These are phyloP conservation scores for Fonsecaea multimorphosa DNA, from an alignment of 2,329 filamentous ascomycete species.

Conservation along the genomic window DNA sequence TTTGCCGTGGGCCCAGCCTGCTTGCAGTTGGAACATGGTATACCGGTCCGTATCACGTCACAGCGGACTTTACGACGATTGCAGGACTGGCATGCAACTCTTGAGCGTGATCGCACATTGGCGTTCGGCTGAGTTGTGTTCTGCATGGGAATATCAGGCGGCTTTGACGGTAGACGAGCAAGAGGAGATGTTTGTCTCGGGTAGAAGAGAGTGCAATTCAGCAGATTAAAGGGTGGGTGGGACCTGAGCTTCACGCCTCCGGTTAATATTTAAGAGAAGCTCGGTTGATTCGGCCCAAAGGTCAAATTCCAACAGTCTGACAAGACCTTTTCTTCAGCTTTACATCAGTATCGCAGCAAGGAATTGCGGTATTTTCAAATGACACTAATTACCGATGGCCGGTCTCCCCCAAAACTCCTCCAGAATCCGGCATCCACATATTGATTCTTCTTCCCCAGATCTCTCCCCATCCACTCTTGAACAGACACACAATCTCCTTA, in stretches of 20 bases:
- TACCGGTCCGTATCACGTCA: not conserved
- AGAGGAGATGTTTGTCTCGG: not conserved
- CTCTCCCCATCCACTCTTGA: too few relatives aligned
- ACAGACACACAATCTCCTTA: too few relatives aligned
- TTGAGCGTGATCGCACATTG: not conserved
- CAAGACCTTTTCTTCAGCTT: not conserved
- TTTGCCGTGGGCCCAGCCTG: not conserved
- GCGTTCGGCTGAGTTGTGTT: not conserved
- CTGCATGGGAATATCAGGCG: not conserved
- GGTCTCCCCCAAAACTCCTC: too few relatives aligned
- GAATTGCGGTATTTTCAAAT: too few relatives aligned
- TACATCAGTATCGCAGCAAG: too few relatives aligned
- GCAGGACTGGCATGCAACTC: not conserved
- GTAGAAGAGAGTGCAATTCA: not conserved
- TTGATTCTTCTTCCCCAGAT: too few relatives aligned
- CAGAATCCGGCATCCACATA: too few relatives aligned
- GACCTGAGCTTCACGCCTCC: not conserved
- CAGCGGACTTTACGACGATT: not conserved
- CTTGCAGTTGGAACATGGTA: slow-evolving; percentile 4
- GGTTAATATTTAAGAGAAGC: not conserved
- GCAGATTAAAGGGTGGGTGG: not conserved
- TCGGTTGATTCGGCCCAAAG: not conserved
- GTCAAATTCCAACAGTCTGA: not conserved
- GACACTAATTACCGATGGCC: too few relatives aligned
- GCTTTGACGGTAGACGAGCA: not conserved